These are phyloP conservation scores for Fallopia convolvulus DNA, from an alignment of 148 eudicot species.

Conservation along the genomic window DNA sequence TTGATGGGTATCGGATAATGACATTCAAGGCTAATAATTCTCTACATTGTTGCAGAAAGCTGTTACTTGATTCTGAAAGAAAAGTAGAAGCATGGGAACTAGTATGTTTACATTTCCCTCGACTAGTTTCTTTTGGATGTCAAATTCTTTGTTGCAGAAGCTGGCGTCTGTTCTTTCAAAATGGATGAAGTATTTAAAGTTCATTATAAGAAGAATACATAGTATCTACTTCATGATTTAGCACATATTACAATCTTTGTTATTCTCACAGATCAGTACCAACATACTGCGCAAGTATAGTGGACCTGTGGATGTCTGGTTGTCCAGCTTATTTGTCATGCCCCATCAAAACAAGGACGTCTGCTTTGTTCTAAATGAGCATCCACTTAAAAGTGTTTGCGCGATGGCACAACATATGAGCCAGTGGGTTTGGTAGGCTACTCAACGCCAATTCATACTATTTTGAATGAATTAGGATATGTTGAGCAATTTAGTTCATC, in stretches of 20 bases:
- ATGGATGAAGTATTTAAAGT: not conserved
- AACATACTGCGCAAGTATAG: slow-evolving; percentile 76
- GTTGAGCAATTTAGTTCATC: not conserved
- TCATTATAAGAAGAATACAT: not conserved
- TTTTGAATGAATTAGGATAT: not conserved
- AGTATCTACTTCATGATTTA: not conserved
- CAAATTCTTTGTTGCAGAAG: not conserved
- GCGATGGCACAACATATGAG: slow-evolving; percentile 93
- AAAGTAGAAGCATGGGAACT: slow-evolving; percentile 87
- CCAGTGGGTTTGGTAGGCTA: slow-evolving; percentile 95
- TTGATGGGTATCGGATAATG: not conserved
- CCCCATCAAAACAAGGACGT: slow-evolving; percentile 15
- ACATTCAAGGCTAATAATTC: not conserved
- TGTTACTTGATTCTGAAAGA: slow-evolving; percentile 29
- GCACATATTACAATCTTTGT: not conserved
- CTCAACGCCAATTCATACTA: not conserved
- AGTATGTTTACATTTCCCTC: slow-evolving; percentile 30
- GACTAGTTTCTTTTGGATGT: not conserved
- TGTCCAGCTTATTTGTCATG: slow-evolving; percentile 40
- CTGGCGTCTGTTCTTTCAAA: not conserved
- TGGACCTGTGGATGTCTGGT: slow-evolving; percentile 87
- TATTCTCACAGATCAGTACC: slow-evolving; percentile 49
- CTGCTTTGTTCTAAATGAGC: slow-evolving; percentile 51
- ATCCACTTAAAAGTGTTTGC: slow-evolving; percentile 49
- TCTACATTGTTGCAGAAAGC: slow-evolving; percentile 39